These are phyloP conservation scores for Talaromyces proteolyticus DNA, from an alignment of 495 filamentous ascomycete species.

Conservation along the genomic window DNA sequence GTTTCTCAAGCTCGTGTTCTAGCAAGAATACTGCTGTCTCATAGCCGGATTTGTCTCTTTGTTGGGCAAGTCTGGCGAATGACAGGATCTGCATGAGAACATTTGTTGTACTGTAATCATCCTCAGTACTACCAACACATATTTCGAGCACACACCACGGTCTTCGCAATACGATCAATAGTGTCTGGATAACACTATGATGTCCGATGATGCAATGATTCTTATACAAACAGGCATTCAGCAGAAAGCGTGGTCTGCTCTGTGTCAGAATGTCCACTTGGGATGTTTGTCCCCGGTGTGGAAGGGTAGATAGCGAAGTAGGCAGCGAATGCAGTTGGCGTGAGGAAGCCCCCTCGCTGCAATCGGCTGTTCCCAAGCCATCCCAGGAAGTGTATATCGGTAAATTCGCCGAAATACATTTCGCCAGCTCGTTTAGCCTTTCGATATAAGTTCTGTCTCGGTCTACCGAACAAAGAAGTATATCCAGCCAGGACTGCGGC, in stretches of 20 bases:
- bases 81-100: not conserved
- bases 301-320: not conserved
- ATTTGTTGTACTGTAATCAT: not conserved
- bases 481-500: not conserved
- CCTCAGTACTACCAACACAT: not conserved
- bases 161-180: not conserved
- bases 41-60: not conserved
- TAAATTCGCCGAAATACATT: not conserved
- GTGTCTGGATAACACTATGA: not conserved
- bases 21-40: slow-evolving; percentile 2
- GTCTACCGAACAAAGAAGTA: not conserved
- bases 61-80: not conserved
- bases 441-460: not conserved
- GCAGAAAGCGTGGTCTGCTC: not conserved
- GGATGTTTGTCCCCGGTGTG: not conserved
- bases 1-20: not conserved
- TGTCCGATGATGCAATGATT: slow-evolving; percentile 4
- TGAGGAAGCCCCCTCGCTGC: not conserved
- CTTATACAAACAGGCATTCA: not conserved
- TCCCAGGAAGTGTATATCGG: slow-evolving; percentile 1
- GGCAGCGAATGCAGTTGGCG: not conserved
- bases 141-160: slow-evolving; percentile 6
- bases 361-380: not conserved
- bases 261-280: not conserved
- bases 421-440: not conserved